Percentiles rank a stretch among this genome's conserved stretches.
phyloP scores from a whole-genome alignment of 495 filamentous ascomycete species.

The Tuber indicum region DNA sequence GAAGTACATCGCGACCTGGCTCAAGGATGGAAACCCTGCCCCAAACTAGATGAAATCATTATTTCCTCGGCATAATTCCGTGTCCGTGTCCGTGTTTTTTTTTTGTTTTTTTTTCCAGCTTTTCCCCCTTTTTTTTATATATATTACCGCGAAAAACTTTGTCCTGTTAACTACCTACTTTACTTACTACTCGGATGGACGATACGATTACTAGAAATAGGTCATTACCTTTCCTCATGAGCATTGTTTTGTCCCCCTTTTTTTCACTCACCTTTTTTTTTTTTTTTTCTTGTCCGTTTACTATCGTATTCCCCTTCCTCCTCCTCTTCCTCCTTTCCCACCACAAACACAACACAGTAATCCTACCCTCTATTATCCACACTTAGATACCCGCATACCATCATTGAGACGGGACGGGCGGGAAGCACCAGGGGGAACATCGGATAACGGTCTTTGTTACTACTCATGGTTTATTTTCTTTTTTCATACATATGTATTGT shows the following conservation, averaged over 20 bases:
- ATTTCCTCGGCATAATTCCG: not conserved
- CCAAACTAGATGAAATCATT: not conserved
- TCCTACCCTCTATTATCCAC: not conserved
- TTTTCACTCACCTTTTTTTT: not conserved
- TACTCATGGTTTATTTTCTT: not conserved
- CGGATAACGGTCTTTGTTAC: not conserved
- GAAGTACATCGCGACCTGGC: not conserved
- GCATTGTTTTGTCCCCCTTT: not conserved
- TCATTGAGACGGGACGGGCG: not conserved
- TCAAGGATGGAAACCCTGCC: not conserved
- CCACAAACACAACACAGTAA: not conserved
- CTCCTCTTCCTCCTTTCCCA: not conserved
- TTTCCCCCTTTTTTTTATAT: not conserved
- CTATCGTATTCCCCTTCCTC: not conserved
- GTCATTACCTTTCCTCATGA: not conserved
- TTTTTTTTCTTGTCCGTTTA: too few species aligned
- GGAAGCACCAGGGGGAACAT: not conserved
- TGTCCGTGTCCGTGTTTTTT: not conserved
- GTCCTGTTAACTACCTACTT: not conserved
- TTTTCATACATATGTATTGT: not conserved
- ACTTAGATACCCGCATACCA: not conserved
- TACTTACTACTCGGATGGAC: not conserved
- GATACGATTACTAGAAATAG: not conserved
- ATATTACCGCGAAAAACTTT: not conserved
- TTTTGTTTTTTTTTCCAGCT: not conserved